phyloP scores from a whole-genome alignment of 2,329 filamentous ascomycete species.

The Orbilia quercus region DNA sequence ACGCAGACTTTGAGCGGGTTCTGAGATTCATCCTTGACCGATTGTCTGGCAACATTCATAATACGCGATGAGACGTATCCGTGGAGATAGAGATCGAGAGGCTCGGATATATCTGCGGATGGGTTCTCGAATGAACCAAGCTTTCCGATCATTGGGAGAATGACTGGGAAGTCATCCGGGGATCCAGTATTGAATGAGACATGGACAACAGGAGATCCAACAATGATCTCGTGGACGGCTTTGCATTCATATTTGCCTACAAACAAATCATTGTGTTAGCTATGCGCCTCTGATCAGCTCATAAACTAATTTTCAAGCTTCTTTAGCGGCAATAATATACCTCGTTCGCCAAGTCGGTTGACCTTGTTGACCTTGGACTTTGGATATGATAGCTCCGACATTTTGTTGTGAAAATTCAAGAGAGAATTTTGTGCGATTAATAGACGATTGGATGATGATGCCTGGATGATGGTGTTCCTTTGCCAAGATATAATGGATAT shows the following conservation, averaged over 20 bases:
- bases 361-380: slow-evolving; percentile 74
- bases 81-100: slow-evolving; percentile 82
- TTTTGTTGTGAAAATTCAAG: slow-evolving; percentile 59
- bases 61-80: slow-evolving; percentile 84
- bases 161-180: slow-evolving; percentile 76
- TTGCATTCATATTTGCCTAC: slow-evolving; percentile 77
- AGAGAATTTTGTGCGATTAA: not conserved
- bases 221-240: slow-evolving; percentile 80
- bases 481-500: too few species aligned
- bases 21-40: slow-evolving; percentile 54
- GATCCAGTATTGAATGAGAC: slow-evolving; percentile 76
- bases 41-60: slow-evolving; percentile 71
- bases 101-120: slow-evolving; percentile 71
- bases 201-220: slow-evolving; percentile 78
- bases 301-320: not conserved
- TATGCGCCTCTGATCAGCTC: too few species aligned
- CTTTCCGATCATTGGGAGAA: slow-evolving; percentile 86
- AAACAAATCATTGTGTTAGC: not conserved
- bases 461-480: not conserved
- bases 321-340: slow-evolving; percentile 63
- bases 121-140: slow-evolving; percentile 78
- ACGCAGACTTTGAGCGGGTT: slow-evolving; percentile 75
- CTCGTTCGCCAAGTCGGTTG: slow-evolving; percentile 74
- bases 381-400: slow-evolving; percentile 71
- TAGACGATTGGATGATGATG: not conserved